A percentile compares a stretch with the other conserved stretches of the same genome.
These are phyloP conservation scores for sunflower (Helianthus annuus) DNA, from an alignment of 129 eudicot genomes.

Conservation along the genomic window DNA sequence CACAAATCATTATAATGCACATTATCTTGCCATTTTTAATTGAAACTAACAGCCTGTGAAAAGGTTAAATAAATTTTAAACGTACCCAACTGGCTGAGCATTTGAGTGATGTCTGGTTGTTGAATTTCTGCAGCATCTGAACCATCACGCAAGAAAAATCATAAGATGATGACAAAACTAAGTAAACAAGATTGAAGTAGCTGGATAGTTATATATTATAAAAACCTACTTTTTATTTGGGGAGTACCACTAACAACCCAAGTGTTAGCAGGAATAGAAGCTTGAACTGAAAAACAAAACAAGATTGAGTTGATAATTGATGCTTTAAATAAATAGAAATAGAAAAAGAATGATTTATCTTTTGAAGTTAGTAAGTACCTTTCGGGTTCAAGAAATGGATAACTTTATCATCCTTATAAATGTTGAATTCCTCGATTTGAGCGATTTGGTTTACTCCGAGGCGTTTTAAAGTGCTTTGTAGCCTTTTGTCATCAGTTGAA, in stretches of 20 bases:
- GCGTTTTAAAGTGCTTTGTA: slow-evolving; percentile 81
- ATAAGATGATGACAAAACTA: not conserved
- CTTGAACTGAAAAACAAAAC: slow-evolving; percentile 69
- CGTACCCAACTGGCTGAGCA: slow-evolving; percentile 76
- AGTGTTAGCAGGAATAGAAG: slow-evolving; percentile 87
- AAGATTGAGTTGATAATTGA: not conserved
- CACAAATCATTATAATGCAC: not conserved
- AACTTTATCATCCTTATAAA: slow-evolving; percentile 76
- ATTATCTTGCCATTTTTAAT: not conserved
- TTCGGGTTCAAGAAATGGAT: slow-evolving; percentile 85
- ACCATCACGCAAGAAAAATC: not conserved
- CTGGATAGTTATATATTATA: not conserved
- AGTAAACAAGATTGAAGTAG: not conserved
- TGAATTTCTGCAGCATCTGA: slow-evolving; percentile 76
- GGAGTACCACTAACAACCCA: slow-evolving; percentile 95
- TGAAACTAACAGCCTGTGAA: not conserved
- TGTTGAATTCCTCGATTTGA: slow-evolving; percentile 82
- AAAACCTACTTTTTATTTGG: slow-evolving; percentile 72
- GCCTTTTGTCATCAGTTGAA: slow-evolving; percentile 84
- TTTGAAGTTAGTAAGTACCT: slow-evolving; percentile 43
- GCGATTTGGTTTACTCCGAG: slow-evolving; percentile 76
- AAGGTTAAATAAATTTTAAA: not conserved
- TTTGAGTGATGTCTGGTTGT: slow-evolving; percentile 54
- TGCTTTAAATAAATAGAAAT: not conserved
- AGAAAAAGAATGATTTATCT: not conserved